Evolutionary conservation across 1,284 basidiomycete genomes (phyloP).

Genomic region (Apiotrichum siamense): DNA sequence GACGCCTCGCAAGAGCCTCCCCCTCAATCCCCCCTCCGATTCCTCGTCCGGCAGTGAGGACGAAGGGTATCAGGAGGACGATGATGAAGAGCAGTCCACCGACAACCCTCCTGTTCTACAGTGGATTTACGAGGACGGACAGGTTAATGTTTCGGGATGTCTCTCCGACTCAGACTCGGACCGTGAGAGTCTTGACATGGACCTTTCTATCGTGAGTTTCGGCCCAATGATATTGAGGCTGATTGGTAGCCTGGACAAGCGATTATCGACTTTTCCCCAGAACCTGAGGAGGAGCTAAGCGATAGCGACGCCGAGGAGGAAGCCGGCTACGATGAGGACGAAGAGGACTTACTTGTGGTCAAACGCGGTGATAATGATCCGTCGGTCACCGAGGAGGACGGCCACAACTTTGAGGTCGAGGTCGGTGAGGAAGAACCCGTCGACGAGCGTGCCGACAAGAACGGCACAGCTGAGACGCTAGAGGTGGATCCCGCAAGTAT

Average conservation of each 20-base stretch:
- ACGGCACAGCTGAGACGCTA: background rate
- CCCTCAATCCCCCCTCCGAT: conserved; percentile 6
- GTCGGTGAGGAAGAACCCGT: background rate
- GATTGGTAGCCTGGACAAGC: conserved; percentile 23
- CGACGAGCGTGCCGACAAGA: background rate
- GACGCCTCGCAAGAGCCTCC: conserved; percentile 22
- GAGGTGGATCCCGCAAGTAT: background rate
- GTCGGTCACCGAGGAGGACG: conserved; percentile 4
- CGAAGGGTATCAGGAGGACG: conserved; percentile 8
- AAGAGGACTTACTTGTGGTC: no score
- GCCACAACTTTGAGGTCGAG: conserved; percentile 6
- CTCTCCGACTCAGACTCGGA: conserved; percentile 32
- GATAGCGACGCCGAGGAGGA: conserved; percentile 9
- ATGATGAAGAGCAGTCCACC: conserved; percentile 10
- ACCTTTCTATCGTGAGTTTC: conserved; percentile 32
- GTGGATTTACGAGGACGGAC: conserved; percentile 33
- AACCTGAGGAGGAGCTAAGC: background rate
- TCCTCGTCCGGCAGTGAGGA: conserved; percentile 10
- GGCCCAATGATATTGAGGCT: background rate
- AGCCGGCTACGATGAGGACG: background rate
- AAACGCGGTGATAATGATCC: no score
- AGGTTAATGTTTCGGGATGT: conserved; percentile 18
- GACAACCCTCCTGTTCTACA: conserved; percentile 13
- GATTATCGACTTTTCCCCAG: conserved; percentile 16
- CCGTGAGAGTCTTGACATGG: conserved; percentile 29